These are phyloP conservation scores for Trichoderma koningiopsis DNA, from an alignment of 2,329 filamentous ascomycete species.

Conservation along the genomic window DNA sequence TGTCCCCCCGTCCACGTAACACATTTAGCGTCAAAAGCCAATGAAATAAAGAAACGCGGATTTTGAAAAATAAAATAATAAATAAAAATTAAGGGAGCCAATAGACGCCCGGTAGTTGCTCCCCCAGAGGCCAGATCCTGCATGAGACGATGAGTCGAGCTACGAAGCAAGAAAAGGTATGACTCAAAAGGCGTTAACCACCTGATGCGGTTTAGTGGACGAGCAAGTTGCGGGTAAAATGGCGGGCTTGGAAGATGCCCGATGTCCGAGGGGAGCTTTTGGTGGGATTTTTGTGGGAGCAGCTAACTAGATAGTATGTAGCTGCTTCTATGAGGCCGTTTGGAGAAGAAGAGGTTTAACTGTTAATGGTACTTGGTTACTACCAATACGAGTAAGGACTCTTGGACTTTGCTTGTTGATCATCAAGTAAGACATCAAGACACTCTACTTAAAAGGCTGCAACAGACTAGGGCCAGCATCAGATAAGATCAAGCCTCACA, in stretches of 20 bases:
- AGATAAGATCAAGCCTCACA: neutral
- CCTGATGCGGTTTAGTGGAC: constrained; percentile 1
- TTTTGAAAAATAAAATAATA: neutral
- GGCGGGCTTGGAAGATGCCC: constrained; percentile 35
- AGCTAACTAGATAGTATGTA: neutral
- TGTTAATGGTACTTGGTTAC: neutral
- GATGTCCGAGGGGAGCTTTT: constrained; percentile 35
- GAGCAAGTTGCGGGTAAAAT: neutral
- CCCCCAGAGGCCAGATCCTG: neutral
- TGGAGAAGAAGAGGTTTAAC: neutral
- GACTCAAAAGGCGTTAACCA: neutral
- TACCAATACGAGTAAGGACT: neutral
- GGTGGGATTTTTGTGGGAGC: neutral
- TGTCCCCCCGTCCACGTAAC: neutral
- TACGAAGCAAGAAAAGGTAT: neutral
- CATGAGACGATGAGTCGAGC: neutral
- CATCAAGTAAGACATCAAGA: neutral
- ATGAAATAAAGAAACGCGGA: neutral
- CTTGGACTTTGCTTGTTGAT: neutral
- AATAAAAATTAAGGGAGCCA: neutral
- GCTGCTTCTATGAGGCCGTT: neutral
- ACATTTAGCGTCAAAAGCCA: neutral
- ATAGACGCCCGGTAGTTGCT: neutral
- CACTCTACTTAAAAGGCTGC: neutral
- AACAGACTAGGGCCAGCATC: neutral